Evolutionary conservation across 495 filamentous ascomycete species (phyloP).

Genomic region (Wilcoxina mikolae): DNA sequence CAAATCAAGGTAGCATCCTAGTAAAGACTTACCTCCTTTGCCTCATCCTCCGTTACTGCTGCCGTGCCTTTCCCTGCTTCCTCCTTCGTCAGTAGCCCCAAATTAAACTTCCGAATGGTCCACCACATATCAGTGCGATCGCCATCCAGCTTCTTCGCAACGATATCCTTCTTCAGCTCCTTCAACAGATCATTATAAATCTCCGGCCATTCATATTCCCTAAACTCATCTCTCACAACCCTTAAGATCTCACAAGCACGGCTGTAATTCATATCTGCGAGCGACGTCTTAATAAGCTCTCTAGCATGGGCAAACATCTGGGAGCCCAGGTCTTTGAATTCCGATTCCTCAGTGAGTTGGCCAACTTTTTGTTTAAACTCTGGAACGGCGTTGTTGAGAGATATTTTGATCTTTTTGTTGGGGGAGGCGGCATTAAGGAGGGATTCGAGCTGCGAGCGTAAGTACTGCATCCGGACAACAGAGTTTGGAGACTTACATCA

Average conservation of each 20-base stretch:
- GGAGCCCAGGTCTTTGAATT: conserved; percentile 50
- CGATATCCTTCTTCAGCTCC: conserved; percentile 55
- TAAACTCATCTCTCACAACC: conserved; percentile 63
- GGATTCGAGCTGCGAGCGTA: conserved; percentile 13
- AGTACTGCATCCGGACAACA: conserved; percentile 44
- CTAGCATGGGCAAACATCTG: conserved; percentile 63
- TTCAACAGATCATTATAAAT: conserved; percentile 64
- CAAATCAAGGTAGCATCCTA: background rate
- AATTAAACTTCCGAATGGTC: conserved; percentile 45
- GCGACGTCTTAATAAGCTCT: conserved; percentile 50
- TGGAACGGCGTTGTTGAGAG: conserved; percentile 66
- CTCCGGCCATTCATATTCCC: conserved; percentile 57
- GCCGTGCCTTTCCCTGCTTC: conserved; percentile 28
- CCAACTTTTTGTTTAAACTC: conserved; percentile 76
- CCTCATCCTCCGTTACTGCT: conserved; percentile 16
- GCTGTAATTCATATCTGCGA: conserved; percentile 60
- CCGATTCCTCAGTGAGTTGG: conserved; percentile 40
- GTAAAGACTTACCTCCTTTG: conserved; percentile 10
- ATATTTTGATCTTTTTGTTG: conserved; percentile 48
- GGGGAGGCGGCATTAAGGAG: conserved; percentile 11
- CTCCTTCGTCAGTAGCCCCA: conserved; percentile 59
- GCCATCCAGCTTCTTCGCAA: conserved; percentile 59
- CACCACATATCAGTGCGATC: conserved; percentile 76
- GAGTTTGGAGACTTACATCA: conserved; percentile 50
- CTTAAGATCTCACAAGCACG: conserved; percentile 61